Evolutionary conservation across 2,329 filamentous ascomycete genomes (phyloP), one percentile per base, ranked within the genome.

Genomic region (Phaeosphaeria sp.): DNA sequence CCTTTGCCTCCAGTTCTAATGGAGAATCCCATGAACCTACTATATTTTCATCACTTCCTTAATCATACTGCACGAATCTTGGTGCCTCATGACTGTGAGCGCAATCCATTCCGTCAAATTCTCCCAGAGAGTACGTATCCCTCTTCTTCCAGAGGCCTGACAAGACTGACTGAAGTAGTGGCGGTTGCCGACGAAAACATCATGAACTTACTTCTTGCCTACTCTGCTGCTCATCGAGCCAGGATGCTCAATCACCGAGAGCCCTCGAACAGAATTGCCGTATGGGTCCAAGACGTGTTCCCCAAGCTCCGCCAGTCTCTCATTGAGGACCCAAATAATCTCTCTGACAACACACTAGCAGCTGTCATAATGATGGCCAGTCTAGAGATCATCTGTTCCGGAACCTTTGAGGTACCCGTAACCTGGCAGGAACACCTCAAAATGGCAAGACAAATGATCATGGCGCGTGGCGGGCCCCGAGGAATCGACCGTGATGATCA

Each of bases 301-400:
- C 90, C 90, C 0, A 86, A 87, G 17, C 82, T 96, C 20, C 86
- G 90, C 25, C 78, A 85, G 59, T 88, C 90, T 1, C 81, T 95
- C 21, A 82, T 84, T 57, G 54, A 65, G 1, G 84, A 88, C 53
- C 62, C 68, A 5, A 63, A 64, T 20, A 46, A 66, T 42, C 87
- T 92, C 11, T 89, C 90, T 0, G 88, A 92, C 64, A 86, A 87
- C 17, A 91, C 90, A 54, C 82, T 96, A 2, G 91, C 91, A 0
- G 92, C 91, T 0, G 90, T 91, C 7, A 93, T 96, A 61, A 93
- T 95, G 90, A 84, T 96, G 46, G 87, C 91, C 0, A 93, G 91
- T 1, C 81, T 95, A 20, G 91, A 95, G 70, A 94, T 95, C 55
- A 89, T 95, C 50, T 92, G 90, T 0, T 92, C 92, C 0, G 89